Percentiles rank a stretch among this genome's conserved stretches.
phyloP scores from a whole-genome alignment of 225 moss, liverwort and hornwort species.

The Anthoceros angustus region DNA sequence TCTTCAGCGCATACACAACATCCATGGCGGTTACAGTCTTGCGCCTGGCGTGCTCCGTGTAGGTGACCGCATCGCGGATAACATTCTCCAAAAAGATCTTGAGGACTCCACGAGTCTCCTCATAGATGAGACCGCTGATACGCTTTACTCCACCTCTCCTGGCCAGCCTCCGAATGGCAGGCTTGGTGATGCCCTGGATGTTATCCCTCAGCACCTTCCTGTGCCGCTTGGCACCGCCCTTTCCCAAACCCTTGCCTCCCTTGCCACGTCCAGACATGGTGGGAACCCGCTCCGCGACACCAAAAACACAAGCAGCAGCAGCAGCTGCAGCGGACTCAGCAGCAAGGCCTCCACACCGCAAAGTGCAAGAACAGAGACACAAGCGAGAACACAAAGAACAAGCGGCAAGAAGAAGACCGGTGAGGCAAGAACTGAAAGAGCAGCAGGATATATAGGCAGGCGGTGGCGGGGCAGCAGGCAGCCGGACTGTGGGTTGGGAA shows the following conservation, averaged over 20 bases:
- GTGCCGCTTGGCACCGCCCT: not conserved
- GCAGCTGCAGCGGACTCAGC: not conserved
- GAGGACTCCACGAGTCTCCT: not conserved
- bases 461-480: too few species aligned
- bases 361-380: too few species aligned
- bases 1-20: not conserved
- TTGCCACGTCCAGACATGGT: slow-evolving; percentile 3
- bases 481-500: too few species aligned
- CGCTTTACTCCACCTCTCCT: not conserved
- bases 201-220: slow-evolving; percentile 5
- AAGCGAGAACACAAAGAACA: too few species aligned
- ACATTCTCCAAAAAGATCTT: slow-evolving; percentile 5
- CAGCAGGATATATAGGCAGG: too few species aligned
- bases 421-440: too few species aligned
- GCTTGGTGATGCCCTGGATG: slow-evolving; percentile 5
- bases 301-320: not conserved
- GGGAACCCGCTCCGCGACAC: not conserved
- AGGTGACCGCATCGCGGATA: not conserved
- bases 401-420: too few species aligned
- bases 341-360: too few species aligned
- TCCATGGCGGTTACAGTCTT: not conserved
- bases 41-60: slow-evolving; percentile 4
- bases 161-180: not conserved
- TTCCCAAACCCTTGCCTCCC: slow-evolving; percentile 4
- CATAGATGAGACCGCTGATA: not conserved